Percentiles rank a stretch among this genome's conserved stretches.
phyloP scores from a whole-genome alignment of 202 grass and related monocot species.

The Zizania palustris region DNA sequence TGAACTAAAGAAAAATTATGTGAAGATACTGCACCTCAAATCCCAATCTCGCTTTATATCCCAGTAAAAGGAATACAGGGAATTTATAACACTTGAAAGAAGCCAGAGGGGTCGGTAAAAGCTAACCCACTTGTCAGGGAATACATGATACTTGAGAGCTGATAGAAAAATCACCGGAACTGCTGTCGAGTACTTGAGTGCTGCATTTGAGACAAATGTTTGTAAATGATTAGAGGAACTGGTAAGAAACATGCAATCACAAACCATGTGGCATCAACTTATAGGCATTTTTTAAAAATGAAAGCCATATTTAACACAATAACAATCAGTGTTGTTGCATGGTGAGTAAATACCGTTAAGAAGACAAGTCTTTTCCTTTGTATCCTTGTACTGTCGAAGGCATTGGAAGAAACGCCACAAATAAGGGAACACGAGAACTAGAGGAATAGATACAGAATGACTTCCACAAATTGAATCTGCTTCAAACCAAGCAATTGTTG shows the following conservation, averaged over 20 bases:
- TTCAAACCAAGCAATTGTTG: slow-evolving; percentile 98
- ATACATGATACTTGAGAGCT: slow-evolving; percentile 89
- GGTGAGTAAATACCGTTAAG: slow-evolving; percentile 71
- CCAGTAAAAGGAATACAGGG: slow-evolving; percentile 97
- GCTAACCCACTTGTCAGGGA: slow-evolving; percentile 67
- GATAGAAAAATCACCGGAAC: slow-evolving; percentile 94
- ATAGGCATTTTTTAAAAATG: slow-evolving; percentile 15
- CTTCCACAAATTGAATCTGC: slow-evolving; percentile 98
- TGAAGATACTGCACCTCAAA: slow-evolving; percentile 61
- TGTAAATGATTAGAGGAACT: slow-evolving; percentile 30
- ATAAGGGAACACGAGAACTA: slow-evolving; percentile 92
- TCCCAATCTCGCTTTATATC: slow-evolving; percentile 94
- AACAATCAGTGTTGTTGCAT: background rate
- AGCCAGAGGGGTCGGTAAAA: slow-evolving; percentile 95
- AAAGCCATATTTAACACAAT: background rate
- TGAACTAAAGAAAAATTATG: background rate
- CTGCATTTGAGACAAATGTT: slow-evolving; percentile 42
- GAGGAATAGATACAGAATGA: slow-evolving; percentile 91
- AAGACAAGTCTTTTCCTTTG: slow-evolving; percentile 84
- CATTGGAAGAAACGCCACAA: slow-evolving; percentile 96
- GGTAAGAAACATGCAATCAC: background rate
- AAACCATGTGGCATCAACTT: background rate
- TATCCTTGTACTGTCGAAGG: slow-evolving; percentile 95
- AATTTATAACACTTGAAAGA: slow-evolving; percentile 83
- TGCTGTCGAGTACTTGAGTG: slow-evolving; percentile 93